Conservation (phyloP, 257 asterid genomes). For the Penstemon eatonii region DNA sequence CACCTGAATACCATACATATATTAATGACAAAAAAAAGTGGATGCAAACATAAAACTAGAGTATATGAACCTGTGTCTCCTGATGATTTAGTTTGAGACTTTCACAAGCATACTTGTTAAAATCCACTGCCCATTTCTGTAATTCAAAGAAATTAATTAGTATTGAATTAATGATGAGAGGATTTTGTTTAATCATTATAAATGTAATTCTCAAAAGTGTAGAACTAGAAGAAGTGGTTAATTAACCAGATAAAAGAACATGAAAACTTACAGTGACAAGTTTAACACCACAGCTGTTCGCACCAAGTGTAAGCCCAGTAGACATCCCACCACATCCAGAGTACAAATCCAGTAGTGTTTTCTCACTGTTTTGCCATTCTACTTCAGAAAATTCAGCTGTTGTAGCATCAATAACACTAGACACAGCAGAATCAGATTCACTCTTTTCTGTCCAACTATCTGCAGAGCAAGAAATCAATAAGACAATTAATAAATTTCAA, state of each 20-base stretch:
- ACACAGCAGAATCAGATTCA: slow-evolving; percentile 63
- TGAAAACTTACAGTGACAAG: slow-evolving; percentile 63
- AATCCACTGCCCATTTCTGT: slow-evolving; percentile 96
- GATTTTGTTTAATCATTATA: background rate
- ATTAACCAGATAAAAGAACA: background rate
- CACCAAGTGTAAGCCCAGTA: slow-evolving; percentile 84
- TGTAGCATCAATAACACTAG: slow-evolving; percentile 45
- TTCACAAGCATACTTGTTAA: slow-evolving; percentile 62
- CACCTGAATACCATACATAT: slow-evolving; percentile 41
- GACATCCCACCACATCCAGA: slow-evolving; percentile 99
- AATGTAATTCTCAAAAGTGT: background rate
- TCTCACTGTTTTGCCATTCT: slow-evolving; percentile 35
- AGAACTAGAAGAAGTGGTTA: background rate
- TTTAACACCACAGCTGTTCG: slow-evolving; percentile 57
- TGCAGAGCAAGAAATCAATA: slow-evolving; percentile 23
- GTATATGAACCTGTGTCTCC: slow-evolving; percentile 59
- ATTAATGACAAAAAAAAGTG: background rate
- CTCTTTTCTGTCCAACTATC: slow-evolving; percentile 36
- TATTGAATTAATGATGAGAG: background rate
- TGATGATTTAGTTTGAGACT: slow-evolving; percentile 74
- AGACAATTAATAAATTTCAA: background rate
- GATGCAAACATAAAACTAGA: background rate
- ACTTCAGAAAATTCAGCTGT: slow-evolving; percentile 22
- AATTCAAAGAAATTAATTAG: background rate
- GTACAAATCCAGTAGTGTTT: slow-evolving; percentile 60